These are phyloP conservation scores for Phyllosticta citrichinensis DNA, from an alignment of 2,329 filamentous ascomycete genomes.

Conservation along the genomic window DNA sequence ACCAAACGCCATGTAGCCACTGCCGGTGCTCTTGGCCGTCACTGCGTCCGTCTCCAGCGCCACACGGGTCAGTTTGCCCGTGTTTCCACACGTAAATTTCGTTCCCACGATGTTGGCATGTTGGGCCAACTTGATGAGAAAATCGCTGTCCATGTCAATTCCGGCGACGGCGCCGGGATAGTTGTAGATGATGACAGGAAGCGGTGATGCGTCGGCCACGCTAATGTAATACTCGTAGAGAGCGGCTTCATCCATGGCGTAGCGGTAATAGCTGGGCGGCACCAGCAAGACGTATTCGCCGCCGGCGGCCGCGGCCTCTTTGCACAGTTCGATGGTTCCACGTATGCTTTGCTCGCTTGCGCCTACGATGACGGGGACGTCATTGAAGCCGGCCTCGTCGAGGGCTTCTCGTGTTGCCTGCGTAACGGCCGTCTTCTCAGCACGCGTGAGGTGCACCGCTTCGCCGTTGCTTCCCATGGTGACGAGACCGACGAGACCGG, in stretches of 20 bases:
- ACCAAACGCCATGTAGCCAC: constrained; percentile 70
- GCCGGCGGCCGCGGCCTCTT: constrained; percentile 55
- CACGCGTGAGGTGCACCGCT: constrained; percentile 70
- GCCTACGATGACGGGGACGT: constrained; percentile 73
- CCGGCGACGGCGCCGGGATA: constrained; percentile 81
- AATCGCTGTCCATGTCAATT: constrained; percentile 82
- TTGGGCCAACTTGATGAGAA: constrained; percentile 67
- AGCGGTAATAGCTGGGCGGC: constrained; percentile 74
- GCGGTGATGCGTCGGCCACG: constrained; percentile 64
- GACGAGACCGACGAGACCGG: constrained; percentile 71
- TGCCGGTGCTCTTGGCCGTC: constrained; percentile 44
- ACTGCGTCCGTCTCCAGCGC: constrained; percentile 62
- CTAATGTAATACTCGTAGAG: constrained; percentile 63
- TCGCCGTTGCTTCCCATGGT: constrained; percentile 89
- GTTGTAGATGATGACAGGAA: constrained; percentile 82
- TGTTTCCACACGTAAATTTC: constrained; percentile 88
- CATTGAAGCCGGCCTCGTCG: constrained; percentile 64
- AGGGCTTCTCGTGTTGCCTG: constrained; percentile 70
- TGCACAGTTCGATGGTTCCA: constrained; percentile 66
- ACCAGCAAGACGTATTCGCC: constrained; percentile 74
- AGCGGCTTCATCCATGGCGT: constrained; percentile 62
- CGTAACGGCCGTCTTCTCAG: constrained; percentile 68
- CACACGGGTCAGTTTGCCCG: constrained; percentile 77
- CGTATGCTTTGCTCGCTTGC: constrained; percentile 73
- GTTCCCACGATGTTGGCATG: constrained; percentile 81